Base-by-base conservation (phyloP, 306 rosid species). In the Vigna angularis region DNA sequence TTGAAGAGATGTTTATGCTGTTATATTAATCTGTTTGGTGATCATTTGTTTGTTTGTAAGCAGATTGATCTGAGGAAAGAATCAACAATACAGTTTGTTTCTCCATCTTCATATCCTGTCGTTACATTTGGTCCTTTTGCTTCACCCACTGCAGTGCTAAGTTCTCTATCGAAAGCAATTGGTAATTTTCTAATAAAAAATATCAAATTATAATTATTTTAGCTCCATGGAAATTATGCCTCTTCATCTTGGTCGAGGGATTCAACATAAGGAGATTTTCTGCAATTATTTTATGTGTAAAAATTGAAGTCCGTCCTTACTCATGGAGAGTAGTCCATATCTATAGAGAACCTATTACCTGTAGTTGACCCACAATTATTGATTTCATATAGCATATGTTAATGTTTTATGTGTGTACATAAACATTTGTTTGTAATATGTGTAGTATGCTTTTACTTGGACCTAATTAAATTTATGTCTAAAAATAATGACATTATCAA, bases 31-130 rank as follows among this genome's bases (percentile, higher is more conserved):
- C 12, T 70, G 73, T 74, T 75, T 75, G 69, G 67, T 73, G 71
- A 36, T 77, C 65, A 6, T 48, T 52, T 16, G 26, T 16, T 65
- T 90, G 62, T 59, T 50, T 70, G 50, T 80, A 53, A 76, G 86
- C 93, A 94, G 98, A 87, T 94, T 89, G 94, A 94, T 84, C 83
- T 89, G 87, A 86, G 94, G 85, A 89, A 89, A 73, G 96, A 91
- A 79, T 90, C 94, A 40, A 72, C 71, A 67, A 80, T 89, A 79
- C 88, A 81, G 65, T 88, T 94, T 55, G 34, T 82, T 80, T 82
- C 97, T 84, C 88, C 89, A 75, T 86, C 94, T 68, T 81, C 97
- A 49, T 91, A 90, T 82, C 98, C 98, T 67, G 83, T 90, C 80
- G 77, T 94, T 67, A 91, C 91, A 34, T 91, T 94, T 82, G 98